Evolutionary conservation across 345 rosid species (phyloP).

Genomic region (Linum trigynum): DNA sequence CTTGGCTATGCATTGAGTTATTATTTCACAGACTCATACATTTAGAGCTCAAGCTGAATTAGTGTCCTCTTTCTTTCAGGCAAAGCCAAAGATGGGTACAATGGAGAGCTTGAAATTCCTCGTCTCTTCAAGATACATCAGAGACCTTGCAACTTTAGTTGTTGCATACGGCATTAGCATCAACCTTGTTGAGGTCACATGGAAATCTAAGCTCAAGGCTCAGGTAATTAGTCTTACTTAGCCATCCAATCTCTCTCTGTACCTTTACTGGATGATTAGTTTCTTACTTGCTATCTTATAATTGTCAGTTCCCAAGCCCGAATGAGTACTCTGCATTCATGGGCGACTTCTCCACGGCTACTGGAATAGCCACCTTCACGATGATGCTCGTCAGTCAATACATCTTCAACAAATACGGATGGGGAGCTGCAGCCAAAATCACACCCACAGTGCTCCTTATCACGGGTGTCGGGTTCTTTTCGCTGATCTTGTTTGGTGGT

Average conservation of each 20-base stretch:
- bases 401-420: conserved; percentile 76
- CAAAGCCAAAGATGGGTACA: conserved; percentile 81
- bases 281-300: conserved; percentile 7
- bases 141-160: conserved; percentile 94
- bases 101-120: conserved; percentile 97
- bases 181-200: conserved; percentile 95
- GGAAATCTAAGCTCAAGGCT: conserved; percentile 99
- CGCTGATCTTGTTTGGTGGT: conserved; percentile 63
- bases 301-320: conserved; percentile 82
- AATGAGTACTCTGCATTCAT: conserved; percentile 93
- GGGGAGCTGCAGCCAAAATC: conserved; percentile 94
- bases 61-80: conserved; percentile 36
- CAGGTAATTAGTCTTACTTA: conserved; percentile 44
- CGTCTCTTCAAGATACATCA: conserved; percentile 74
- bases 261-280: not conserved
- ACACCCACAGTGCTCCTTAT: conserved; percentile 82
- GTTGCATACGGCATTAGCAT: conserved; percentile 98
- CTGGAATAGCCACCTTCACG: conserved; percentile 79
- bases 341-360: conserved; percentile 96
- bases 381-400: conserved; percentile 94
- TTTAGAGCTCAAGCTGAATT: too few species aligned
- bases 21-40: too few species aligned
- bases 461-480: conserved; percentile 91
- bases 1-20: too few species aligned
- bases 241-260: not conserved